Conservation (phyloP, 768 basidiomycete species). For the Naganishia friedmannii region DNA sequence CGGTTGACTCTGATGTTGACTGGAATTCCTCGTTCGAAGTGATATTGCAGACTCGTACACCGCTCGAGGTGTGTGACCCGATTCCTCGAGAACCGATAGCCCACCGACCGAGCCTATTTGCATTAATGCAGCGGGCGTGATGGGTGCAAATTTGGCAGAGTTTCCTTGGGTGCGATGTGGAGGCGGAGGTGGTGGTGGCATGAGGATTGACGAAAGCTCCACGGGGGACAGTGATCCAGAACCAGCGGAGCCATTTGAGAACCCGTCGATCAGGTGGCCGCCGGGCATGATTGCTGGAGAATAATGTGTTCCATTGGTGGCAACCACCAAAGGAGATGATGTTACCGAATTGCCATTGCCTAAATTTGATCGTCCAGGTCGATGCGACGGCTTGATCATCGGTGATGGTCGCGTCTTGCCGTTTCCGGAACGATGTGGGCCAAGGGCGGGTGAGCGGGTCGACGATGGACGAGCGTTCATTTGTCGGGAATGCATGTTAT, state of each 20-base stretch:
- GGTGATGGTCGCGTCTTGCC: slow-evolving; percentile 46
- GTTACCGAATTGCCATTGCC: slow-evolving; percentile 32
- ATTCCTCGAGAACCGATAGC: background rate
- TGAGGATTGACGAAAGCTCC: slow-evolving; percentile 62
- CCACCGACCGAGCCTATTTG: slow-evolving; percentile 64
- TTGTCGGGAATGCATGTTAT: background rate
- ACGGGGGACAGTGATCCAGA: slow-evolving; percentile 68
- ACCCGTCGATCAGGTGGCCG: slow-evolving; percentile 43
- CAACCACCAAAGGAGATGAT: slow-evolving; percentile 36
- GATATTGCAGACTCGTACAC: background rate
- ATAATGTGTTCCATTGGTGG: slow-evolving; percentile 51
- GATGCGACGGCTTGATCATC: slow-evolving; percentile 48
- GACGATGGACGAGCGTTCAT: background rate
- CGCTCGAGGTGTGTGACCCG: slow-evolving; percentile 1
- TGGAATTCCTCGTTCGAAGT: background rate
- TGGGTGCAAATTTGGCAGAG: slow-evolving; percentile 59
- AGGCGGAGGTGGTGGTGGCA: slow-evolving; percentile 78
- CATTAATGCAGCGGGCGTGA: slow-evolving; percentile 90
- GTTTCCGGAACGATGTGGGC: slow-evolving; percentile 36
- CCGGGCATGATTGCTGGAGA: slow-evolving; percentile 46
- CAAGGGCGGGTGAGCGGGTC: slow-evolving; percentile 21
- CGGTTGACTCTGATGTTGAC: slow-evolving; percentile 1
- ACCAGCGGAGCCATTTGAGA: slow-evolving; percentile 33
- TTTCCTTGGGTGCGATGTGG: slow-evolving; percentile 9
- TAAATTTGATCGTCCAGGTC: slow-evolving; percentile 32